phyloP scores from a whole-genome alignment of 2,329 filamentous ascomycete species.

The Cadophora luteo-olivacea region DNA sequence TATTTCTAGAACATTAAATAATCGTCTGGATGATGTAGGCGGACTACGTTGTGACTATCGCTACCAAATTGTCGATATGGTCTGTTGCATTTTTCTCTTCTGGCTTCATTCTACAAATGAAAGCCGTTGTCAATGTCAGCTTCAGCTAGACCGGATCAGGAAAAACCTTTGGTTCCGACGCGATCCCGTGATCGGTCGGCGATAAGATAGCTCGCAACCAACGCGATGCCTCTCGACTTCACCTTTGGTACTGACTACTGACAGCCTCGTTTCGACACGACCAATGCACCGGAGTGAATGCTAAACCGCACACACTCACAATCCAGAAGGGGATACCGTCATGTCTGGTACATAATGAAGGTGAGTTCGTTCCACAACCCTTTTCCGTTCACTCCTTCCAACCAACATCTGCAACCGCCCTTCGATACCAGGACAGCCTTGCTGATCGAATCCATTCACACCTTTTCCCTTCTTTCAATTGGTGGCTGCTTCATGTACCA shows the following conservation, averaged over 20 bases:
- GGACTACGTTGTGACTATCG: not conserved
- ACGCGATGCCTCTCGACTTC: not conserved
- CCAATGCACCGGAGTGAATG: not conserved
- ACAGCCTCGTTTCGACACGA: conserved; percentile 12
- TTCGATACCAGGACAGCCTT: not conserved
- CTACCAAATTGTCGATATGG: not conserved
- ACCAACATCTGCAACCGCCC: not conserved
- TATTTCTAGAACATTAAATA: not conserved
- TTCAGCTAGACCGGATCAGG: not conserved
- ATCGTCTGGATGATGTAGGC: not conserved
- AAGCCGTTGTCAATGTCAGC: not conserved
- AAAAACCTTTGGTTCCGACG: not conserved
- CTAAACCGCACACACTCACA: not conserved
- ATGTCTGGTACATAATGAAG: conserved; percentile 15
- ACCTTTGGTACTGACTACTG: not conserved
- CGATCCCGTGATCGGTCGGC: not conserved
- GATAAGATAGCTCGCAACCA: not conserved
- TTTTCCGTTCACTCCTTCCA: not conserved
- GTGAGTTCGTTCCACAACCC: not conserved
- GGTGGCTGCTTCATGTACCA: not conserved
- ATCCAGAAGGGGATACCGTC: not conserved
- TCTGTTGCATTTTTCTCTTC: not conserved
- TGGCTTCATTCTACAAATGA: not conserved
- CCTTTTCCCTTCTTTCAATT: not conserved
- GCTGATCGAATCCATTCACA: not conserved